Evolutionary conservation across 805 yeast species (phyloP).

Genomic region (Candida stauntonica): DNA sequence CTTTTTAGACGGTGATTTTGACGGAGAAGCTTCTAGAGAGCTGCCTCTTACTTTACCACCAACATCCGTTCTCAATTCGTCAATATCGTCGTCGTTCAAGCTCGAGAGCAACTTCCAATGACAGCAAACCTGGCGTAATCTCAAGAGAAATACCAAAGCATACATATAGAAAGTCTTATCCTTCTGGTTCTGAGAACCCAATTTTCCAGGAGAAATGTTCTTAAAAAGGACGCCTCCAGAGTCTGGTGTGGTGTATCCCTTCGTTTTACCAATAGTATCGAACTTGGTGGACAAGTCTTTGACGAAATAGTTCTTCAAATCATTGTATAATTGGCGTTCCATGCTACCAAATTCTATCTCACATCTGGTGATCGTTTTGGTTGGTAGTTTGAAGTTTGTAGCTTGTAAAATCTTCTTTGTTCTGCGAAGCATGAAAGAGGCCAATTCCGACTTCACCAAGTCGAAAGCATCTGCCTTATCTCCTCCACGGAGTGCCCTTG

Average conservation of each 20-base stretch:
- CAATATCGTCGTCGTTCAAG: constrained; percentile 13
- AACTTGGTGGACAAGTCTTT: constrained; percentile 5
- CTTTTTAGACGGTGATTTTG: constrained; percentile 12
- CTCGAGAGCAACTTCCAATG: constrained; percentile 28
- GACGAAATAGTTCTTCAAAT: constrained; percentile 19
- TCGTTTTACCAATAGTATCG: constrained; percentile 2
- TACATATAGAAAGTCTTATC: constrained; percentile 21
- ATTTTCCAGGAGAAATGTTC: constrained; percentile 10
- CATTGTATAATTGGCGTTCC: constrained; percentile 28
- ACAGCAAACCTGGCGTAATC: constrained; percentile 36
- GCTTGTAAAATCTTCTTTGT: constrained; percentile 35
- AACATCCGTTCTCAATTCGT: constrained; percentile 9
- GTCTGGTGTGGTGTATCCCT: neutral
- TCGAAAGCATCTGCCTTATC: constrained; percentile 38
- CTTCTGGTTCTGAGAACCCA: constrained; percentile 6
- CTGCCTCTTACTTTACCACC: neutral
- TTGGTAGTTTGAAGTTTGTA: constrained; percentile 20
- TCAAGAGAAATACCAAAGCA: constrained; percentile 29
- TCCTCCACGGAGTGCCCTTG: constrained; percentile 25
- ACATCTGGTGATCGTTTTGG: constrained; percentile 17
- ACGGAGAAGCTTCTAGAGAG: constrained; percentile 4
- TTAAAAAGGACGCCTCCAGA: constrained; percentile 11
- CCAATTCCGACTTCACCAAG: constrained; percentile 29
- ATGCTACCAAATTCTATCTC: constrained; percentile 23
- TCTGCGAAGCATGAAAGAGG: constrained; percentile 40